Percentiles rank a stretch among this genome's conserved stretches.
phyloP scores from a whole-genome alignment of 495 filamentous ascomycete genomes.

The Xylaria nigripes region DNA sequence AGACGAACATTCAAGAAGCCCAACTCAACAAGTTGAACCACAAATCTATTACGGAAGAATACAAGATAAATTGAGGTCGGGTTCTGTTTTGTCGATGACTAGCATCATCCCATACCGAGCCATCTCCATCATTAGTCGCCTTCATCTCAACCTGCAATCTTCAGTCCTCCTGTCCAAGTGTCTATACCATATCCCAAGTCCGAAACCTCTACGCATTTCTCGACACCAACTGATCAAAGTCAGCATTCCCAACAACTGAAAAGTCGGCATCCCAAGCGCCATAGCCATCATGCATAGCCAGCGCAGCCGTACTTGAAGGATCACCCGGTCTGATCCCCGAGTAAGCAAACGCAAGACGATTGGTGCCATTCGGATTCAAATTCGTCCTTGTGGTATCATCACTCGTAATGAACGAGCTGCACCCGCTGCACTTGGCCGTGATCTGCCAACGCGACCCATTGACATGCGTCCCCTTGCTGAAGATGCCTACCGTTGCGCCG shows the following conservation, averaged over 20 bases:
- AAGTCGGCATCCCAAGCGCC: conserved; percentile 41
- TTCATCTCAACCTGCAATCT: neutral
- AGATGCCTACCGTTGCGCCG: conserved; percentile 25
- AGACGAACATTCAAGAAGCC: no score
- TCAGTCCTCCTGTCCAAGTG: neutral
- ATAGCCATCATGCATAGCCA: conserved; percentile 33
- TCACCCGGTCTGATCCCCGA: conserved; percentile 24
- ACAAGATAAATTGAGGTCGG: no score
- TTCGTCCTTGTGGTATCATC: conserved; percentile 18
- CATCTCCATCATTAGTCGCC: no score
- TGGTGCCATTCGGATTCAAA: conserved; percentile 29
- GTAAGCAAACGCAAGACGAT: conserved; percentile 40
- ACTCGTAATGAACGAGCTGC: conserved; percentile 27
- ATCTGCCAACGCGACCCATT: conserved; percentile 41
- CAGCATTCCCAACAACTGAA: conserved; percentile 26
- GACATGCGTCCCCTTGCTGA: conserved; percentile 28
- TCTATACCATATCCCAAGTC: no score
- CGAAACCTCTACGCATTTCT: conserved; percentile 22
- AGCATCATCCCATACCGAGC: no score
- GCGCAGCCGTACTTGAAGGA: conserved; percentile 23
- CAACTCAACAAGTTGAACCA: no score
- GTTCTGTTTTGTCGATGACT: no score
- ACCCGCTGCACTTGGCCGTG: conserved; percentile 36
- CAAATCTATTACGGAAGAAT: no score
- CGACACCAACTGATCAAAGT: conserved; percentile 28